Conservation (phyloP, 345 rosid genomes). For the Chamaenerion angustifolium region DNA sequence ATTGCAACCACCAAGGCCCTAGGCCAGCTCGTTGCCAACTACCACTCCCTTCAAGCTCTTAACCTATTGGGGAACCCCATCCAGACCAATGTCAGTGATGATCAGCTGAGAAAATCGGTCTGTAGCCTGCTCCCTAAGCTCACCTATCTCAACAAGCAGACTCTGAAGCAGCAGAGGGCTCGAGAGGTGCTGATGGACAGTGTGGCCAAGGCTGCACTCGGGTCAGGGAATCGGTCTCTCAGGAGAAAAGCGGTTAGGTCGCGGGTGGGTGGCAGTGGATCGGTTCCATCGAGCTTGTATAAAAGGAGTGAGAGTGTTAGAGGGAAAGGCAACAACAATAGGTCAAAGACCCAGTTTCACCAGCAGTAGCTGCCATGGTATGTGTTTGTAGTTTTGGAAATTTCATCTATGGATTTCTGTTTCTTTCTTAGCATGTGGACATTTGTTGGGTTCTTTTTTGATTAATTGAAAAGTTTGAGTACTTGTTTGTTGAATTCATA, state of each 20-base stretch:
- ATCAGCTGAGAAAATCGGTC: conserved; percentile 64
- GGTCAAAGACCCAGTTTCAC: no score
- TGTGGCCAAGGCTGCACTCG: conserved; percentile 70
- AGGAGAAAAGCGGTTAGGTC: conserved; percentile 22
- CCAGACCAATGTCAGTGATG: conserved; percentile 61
- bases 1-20: conserved; percentile 69
- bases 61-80: conserved; percentile 78
- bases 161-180: conserved; percentile 60
- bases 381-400: no score
- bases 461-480: no score
- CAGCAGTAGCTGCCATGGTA: no score
- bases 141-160: conserved; percentile 71
- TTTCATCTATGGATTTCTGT: no score
- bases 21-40: conserved; percentile 88
- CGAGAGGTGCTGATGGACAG: conserved; percentile 57
- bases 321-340: conserved; percentile 1
- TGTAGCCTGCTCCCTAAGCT: conserved; percentile 73
- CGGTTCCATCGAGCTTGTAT: conserved; percentile 15
- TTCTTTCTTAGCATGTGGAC: no score
- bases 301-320: conserved; percentile 12
- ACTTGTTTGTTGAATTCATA: no score
- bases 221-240: conserved; percentile 23
- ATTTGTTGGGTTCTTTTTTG: no score
- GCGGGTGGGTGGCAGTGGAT: conserved; percentile 15
- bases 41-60: conserved; percentile 60